These are phyloP conservation scores for Psophocarpus tetragonolobus DNA, from an alignment of 306 rosid species.

Conservation along the genomic window DNA sequence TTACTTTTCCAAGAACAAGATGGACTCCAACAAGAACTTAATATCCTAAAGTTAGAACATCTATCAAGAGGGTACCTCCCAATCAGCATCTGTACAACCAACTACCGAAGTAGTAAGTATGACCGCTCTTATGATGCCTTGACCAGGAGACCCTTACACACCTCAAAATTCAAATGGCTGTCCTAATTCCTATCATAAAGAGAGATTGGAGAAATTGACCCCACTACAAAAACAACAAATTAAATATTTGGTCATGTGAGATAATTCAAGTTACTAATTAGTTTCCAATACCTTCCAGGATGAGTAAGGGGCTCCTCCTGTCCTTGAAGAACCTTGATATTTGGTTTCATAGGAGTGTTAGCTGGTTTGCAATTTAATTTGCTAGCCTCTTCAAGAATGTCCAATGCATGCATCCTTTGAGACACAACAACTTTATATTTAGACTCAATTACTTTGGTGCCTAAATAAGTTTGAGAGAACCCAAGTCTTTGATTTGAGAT, in stretches of 20 bases:
- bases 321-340: background rate
- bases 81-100: background rate
- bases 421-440: background rate
- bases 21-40: background rate
- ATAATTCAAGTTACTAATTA: background rate
- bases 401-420: background rate
- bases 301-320: background rate
- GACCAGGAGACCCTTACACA: too few species aligned
- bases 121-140: background rate
- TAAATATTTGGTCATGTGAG: background rate
- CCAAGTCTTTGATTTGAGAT: background rate
- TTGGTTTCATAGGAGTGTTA: background rate
- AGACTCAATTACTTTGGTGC: background rate
- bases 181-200: background rate
- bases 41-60: background rate
- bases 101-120: background rate
- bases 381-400: background rate
- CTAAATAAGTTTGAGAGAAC: background rate
- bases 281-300: background rate
- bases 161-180: background rate
- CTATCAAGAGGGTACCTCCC: background rate
- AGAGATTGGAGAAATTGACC: background rate
- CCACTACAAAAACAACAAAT: background rate
- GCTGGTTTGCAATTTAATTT: background rate
- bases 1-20: background rate